A percentile compares a stretch with the other conserved stretches of the same genome.
Evolutionary conservation across 306 rosid genomes (phyloP).

Genomic region (Pueraria montana): DNA sequence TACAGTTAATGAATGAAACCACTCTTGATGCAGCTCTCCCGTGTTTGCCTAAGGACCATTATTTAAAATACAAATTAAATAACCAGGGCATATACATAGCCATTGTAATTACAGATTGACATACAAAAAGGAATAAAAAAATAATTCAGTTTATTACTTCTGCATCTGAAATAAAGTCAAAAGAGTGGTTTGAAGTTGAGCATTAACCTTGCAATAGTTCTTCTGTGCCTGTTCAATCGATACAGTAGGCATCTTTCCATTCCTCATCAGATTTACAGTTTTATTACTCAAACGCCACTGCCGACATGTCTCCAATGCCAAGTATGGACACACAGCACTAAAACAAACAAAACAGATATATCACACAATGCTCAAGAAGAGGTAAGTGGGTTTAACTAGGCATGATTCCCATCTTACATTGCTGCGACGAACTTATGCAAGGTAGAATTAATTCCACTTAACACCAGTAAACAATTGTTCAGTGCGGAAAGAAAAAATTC

Average conservation of each 20-base stretch:
- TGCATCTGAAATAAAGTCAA: neutral
- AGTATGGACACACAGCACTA: conserved; percentile 96
- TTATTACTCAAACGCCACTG: conserved; percentile 98
- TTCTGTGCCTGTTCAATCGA: conserved; percentile 99
- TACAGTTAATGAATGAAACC: conserved; percentile 17
- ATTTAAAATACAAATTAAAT: conserved; percentile 17
- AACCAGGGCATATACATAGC: conserved; percentile 9
- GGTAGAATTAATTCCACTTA: conserved; percentile 34
- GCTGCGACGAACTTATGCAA: conserved; percentile 28
- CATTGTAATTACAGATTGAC: conserved; percentile 24
- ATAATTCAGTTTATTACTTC: neutral
- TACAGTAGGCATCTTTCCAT: conserved; percentile 98
- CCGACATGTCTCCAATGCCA: conserved; percentile 98
- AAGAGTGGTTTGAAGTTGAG: conserved; percentile 22
- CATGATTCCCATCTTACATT: conserved; percentile 34
- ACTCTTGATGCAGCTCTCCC: conserved; percentile 8
- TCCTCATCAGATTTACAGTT: conserved; percentile 95
- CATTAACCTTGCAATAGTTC: conserved; percentile 88
- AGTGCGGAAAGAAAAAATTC: conserved; percentile 12
- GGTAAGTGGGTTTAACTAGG: neutral
- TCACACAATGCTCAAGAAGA: conserved; percentile 38
- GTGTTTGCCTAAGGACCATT: conserved; percentile 9
- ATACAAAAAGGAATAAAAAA: neutral
- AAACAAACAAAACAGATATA: conserved; percentile 44
- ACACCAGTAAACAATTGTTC: conserved; percentile 38